These are phyloP conservation scores for Nemophila menziesii DNA, from an alignment of 257 asterid genomes.

Conservation along the genomic window DNA sequence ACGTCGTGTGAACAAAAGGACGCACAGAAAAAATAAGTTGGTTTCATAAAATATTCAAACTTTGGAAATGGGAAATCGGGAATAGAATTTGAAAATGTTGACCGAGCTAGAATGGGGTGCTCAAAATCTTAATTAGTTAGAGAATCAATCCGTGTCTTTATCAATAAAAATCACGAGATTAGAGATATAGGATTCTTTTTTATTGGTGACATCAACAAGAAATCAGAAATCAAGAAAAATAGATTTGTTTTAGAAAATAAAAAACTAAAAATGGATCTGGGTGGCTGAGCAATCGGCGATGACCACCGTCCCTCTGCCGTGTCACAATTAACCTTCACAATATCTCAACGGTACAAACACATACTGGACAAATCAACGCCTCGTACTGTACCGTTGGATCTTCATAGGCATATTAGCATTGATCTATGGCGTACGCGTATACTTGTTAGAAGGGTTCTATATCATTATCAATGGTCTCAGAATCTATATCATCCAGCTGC, in stretches of 20 bases:
- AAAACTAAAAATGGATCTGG: slow-evolving; percentile 37
- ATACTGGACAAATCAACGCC: slow-evolving; percentile 87
- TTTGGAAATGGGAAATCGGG: too few species aligned
- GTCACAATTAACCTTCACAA: slow-evolving; percentile 34
- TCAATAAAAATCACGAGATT: too few species aligned
- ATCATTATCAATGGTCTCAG: slow-evolving; percentile 85
- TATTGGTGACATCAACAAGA: too few species aligned
- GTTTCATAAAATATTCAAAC: too few species aligned
- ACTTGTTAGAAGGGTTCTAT: slow-evolving; percentile 70
- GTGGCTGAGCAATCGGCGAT: slow-evolving; percentile 20
- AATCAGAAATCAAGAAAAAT: neutral
- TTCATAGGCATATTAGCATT: slow-evolving; percentile 40
- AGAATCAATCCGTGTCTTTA: too few species aligned
- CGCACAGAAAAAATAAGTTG: too few species aligned
- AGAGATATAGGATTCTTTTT: too few species aligned
- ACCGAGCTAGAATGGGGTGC: too few species aligned
- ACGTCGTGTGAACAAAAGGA: too few species aligned
- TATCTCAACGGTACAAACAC: slow-evolving; percentile 71
- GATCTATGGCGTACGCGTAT: slow-evolving; percentile 66
- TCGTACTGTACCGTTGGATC: slow-evolving; percentile 76
- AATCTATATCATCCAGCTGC: slow-evolving; percentile 80
- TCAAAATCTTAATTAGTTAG: too few species aligned
- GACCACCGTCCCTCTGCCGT: slow-evolving; percentile 36
- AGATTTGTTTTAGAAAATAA: neutral
- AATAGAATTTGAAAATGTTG: too few species aligned